A percentile compares a stretch with the other conserved stretches of the same genome.
Evolutionary conservation across 192 early-diverging fungal genomes (phyloP).

Genomic region (Coemansia sp.): DNA sequence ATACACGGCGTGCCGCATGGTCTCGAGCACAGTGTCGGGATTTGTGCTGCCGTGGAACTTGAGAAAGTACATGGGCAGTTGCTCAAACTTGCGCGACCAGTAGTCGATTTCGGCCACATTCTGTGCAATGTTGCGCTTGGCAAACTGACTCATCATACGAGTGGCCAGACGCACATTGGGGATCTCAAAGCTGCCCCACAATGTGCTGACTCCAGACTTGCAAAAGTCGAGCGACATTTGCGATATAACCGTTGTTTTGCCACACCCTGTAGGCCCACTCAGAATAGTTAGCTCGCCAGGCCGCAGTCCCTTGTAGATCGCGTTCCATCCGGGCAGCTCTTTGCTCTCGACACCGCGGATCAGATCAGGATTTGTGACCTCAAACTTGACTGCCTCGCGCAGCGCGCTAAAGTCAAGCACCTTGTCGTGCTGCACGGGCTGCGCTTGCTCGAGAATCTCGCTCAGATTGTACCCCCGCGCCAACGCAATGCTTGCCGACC

Average conservation of each 20-base stretch:
- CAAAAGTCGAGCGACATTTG: constrained; percentile 72
- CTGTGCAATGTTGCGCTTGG: constrained; percentile 57
- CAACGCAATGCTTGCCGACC: constrained; percentile 59
- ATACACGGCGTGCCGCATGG: constrained; percentile 67
- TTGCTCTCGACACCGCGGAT: constrained; percentile 62
- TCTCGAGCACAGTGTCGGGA: constrained; percentile 62
- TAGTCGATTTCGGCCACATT: constrained; percentile 56
- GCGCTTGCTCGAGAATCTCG: constrained; percentile 48
- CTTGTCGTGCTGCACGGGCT: constrained; percentile 63
- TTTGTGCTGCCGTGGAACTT: constrained; percentile 74
- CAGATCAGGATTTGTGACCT: constrained; percentile 65
- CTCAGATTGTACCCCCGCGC: constrained; percentile 39
- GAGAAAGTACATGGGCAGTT: constrained; percentile 71
- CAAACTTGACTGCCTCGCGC: constrained; percentile 63
- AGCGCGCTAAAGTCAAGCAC: constrained; percentile 64
- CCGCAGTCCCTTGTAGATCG: constrained; percentile 66
- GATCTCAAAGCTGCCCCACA: constrained; percentile 80
- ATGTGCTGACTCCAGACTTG: constrained; percentile 64
- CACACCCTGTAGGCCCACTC: constrained; percentile 68
- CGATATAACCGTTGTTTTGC: constrained; percentile 72
- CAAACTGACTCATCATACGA: constrained; percentile 69
- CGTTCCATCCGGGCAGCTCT: constrained; percentile 64
- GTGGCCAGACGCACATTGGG: constrained; percentile 66
- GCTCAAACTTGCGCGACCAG: constrained; percentile 65
- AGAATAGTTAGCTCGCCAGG: constrained; percentile 69